Conservation (phyloP, 2,329 filamentous ascomycete species). For the Metarhizium album region DNA sequence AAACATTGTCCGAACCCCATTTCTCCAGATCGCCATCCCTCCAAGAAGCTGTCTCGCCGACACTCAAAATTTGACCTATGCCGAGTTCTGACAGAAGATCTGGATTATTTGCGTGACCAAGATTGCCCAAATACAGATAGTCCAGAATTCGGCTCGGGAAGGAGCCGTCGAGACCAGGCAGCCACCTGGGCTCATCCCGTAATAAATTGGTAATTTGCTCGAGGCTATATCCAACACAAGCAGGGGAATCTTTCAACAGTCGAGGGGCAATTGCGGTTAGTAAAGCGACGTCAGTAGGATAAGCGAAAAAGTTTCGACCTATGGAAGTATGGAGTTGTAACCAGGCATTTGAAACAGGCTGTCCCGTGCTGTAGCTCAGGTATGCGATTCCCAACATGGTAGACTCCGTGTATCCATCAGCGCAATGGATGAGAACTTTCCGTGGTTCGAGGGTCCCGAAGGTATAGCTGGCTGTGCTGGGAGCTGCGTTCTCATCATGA, state of each 20-base stretch:
- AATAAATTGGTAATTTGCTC: constrained; percentile 42
- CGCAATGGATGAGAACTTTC: constrained; percentile 83
- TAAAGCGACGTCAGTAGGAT: constrained; percentile 78
- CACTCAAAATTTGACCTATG: constrained; percentile 79
- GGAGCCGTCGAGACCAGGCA: constrained; percentile 75
- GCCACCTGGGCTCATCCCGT: constrained; percentile 63
- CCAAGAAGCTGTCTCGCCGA: constrained; percentile 85
- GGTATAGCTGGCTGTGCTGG: constrained; percentile 7
- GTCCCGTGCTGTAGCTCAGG: constrained; percentile 80
- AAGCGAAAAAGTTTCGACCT: constrained; percentile 90
- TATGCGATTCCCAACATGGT: constrained; percentile 84
- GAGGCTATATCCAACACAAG: constrained; percentile 35
- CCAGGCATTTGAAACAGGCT: constrained; percentile 77
- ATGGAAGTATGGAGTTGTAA: constrained; percentile 70
- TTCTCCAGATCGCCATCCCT: constrained; percentile 53
- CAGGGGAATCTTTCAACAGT: constrained; percentile 61
- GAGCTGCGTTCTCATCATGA: not conserved
- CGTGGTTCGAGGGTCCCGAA: constrained; percentile 29
- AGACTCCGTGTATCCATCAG: constrained; percentile 92
- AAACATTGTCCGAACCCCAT: constrained; percentile 71
- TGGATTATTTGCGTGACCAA: constrained; percentile 89
- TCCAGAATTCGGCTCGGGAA: constrained; percentile 80
- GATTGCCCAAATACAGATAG: constrained; percentile 94
- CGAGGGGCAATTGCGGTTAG: constrained; percentile 67
- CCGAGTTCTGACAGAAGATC: constrained; percentile 69